phyloP scores from a whole-genome alignment of 768 basidiomycete genomes.

The Leccinum uliginosum region DNA sequence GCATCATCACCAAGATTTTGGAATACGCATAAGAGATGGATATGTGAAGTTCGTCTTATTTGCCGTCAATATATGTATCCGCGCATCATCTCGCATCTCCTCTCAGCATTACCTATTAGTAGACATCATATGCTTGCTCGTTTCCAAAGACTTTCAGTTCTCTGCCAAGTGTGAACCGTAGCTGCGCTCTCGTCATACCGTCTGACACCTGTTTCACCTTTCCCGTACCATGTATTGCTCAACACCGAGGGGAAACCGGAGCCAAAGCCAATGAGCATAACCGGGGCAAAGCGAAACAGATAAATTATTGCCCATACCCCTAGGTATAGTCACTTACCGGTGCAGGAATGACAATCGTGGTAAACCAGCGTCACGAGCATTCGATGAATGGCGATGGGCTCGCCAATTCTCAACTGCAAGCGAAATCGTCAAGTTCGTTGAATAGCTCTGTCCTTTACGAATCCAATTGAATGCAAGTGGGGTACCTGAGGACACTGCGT shows the following conservation, averaged over 20 bases:
- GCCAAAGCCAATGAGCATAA: not conserved
- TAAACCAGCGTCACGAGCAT: not conserved
- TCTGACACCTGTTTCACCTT: not conserved
- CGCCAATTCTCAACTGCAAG: not conserved
- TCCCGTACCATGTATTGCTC: not conserved
- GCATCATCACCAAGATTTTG: constrained; percentile 85
- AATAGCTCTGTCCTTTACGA: not conserved
- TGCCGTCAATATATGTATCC: constrained; percentile 17
- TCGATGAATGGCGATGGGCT: not conserved
- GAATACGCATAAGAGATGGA: constrained; percentile 31
- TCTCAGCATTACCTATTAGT: constrained; percentile 19
- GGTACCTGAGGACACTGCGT: constrained; percentile 6
- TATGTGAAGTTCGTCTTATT: constrained; percentile 13
- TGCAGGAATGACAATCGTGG: not conserved
- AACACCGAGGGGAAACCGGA: not conserved
- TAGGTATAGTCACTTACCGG: not conserved
- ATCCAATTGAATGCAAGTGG: not conserved
- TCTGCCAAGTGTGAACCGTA: not conserved
- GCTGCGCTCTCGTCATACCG: not conserved
- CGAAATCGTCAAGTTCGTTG: not conserved
- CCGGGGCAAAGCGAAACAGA: not conserved
- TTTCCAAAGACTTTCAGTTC: not conserved
- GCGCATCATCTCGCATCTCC: constrained; percentile 18
- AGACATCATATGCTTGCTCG: not conserved
- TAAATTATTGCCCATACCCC: not conserved